phyloP scores from a whole-genome alignment of 2,329 filamentous ascomycete genomes.

The Epichloe hybrida region DNA sequence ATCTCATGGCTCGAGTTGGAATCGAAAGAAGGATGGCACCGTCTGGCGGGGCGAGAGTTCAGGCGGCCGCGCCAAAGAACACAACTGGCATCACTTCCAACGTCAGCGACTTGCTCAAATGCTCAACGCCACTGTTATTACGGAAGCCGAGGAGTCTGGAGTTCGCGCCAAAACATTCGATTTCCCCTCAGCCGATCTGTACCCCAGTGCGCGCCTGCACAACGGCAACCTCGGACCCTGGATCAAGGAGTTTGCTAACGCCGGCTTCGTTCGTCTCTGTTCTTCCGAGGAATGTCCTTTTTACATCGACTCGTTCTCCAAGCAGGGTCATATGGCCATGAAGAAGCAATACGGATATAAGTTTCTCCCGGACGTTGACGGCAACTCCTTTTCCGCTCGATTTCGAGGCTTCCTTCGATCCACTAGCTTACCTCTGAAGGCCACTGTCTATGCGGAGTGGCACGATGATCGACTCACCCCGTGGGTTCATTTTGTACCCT shows the following conservation, averaged over 20 bases:
- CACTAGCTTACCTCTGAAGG: constrained; percentile 54
- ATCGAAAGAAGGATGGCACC: constrained; percentile 38
- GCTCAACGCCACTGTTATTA: constrained; percentile 49
- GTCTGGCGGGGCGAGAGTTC: constrained; percentile 55
- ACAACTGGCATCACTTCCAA: constrained; percentile 56
- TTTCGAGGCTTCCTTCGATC: constrained; percentile 50
- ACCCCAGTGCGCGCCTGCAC: constrained; percentile 26
- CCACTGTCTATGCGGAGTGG: constrained; percentile 63
- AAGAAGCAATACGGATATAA: constrained; percentile 42
- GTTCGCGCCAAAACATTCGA: constrained; percentile 33
- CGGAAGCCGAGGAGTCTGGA: constrained; percentile 28
- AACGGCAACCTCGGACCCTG: constrained; percentile 26
- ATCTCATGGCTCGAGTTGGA: constrained; percentile 43
- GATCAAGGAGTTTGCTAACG: constrained; percentile 26
- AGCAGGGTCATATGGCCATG: constrained; percentile 25
- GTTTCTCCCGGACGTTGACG: constrained; percentile 57
- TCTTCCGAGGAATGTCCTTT: constrained; percentile 24
- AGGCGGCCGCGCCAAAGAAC: constrained; percentile 36
- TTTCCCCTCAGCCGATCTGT: constrained; percentile 28
- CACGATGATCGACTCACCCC: constrained; percentile 55
- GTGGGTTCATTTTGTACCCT: constrained; percentile 61
- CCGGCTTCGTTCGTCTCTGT: constrained; percentile 32
- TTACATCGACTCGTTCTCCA: constrained; percentile 21
- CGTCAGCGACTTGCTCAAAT: constrained; percentile 58
- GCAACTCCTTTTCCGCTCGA: constrained; percentile 51